These are phyloP conservation scores for Aspergillus egyptiacus DNA, from an alignment of 495 filamentous ascomycete genomes.

Conservation along the genomic window DNA sequence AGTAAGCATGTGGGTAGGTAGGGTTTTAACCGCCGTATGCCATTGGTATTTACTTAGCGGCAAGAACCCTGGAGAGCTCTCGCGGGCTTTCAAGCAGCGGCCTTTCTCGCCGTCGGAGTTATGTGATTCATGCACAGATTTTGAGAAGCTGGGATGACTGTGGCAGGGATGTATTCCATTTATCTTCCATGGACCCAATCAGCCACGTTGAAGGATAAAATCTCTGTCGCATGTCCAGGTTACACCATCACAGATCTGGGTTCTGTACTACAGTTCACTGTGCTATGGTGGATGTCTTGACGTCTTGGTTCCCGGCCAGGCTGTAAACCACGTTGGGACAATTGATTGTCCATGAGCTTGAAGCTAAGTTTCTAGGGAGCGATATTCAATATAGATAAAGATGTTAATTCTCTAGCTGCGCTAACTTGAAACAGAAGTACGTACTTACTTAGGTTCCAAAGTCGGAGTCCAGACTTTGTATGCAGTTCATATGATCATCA, in stretches of 20 bases:
- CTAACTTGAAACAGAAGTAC: slow-evolving; percentile 4
- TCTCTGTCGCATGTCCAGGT: neutral
- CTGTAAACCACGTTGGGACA: too few species aligned
- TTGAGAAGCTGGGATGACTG: neutral
- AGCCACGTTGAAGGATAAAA: neutral
- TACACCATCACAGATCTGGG: neutral
- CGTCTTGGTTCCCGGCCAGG: too few species aligned
- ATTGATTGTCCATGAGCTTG: too few species aligned
- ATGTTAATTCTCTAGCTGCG: too few species aligned
- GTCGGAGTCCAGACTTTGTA: neutral
- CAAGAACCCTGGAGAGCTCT: neutral
- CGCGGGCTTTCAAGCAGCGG: too few species aligned
- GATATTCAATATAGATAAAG: too few species aligned
- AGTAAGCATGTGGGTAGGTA: too few species aligned
- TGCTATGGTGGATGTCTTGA: too few species aligned
- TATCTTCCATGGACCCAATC: neutral
- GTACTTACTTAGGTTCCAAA: neutral
- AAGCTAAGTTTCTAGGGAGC: too few species aligned
- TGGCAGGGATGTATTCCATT: neutral
- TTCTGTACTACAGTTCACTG: too few species aligned
- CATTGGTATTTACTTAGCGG: too few species aligned
- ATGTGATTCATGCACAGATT: neutral
- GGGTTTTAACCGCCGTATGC: too few species aligned
- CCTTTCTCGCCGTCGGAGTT: neutral
- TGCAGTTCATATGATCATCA: neutral